Evolutionary conservation across 2,329 filamentous ascomycete species (phyloP), one percentile per base, ranked within the genome.

Genomic region (Pseudomassariella vexata): DNA sequence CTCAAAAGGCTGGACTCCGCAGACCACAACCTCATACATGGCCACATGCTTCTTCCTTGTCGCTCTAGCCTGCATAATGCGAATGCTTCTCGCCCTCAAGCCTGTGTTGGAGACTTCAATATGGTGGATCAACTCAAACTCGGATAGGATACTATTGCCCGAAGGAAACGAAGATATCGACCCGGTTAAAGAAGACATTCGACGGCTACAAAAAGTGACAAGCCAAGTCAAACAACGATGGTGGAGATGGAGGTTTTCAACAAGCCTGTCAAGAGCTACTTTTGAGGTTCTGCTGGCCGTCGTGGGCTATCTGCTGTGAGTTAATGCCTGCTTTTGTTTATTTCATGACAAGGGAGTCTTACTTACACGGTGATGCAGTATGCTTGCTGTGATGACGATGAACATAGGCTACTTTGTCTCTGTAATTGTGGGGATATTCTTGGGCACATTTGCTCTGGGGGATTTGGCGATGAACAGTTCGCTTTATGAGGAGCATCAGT

Each of bases 341-440:
- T n/a, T n/a, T n/a, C n/a, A n/a, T n/a, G n/a, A n/a, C n/a, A n/a
- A n/a, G n/a, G n/a, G n/a, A n/a, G n/a, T n/a, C n/a, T n/a, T n/a
- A n/a, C n/a, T n/a, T n/a, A n/a, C n/a, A n/a, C n/a, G n/a, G n/a
- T n/a, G n/a, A n/a, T n/a, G n/a, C n/a, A n/a, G n/a, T n/a, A 86
- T 86, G 82, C 60, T 85, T 55, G 79, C 78, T 12, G 76, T 84
- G 39, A 86, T 92, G 86, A 89, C 85, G 1, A 77, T 86, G 65
- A 92, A 92, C 47, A 73, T 90, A 11, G 86, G 85, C 9, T 92
- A 92, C 55, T 90, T 90, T 55, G 59, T 87, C 34, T 88, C 84
- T 0, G 72, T 89, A n/a, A 68, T 92, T 6, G 79, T 68, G 1
- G 85, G 85, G 6, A 16, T 31, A n/a, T 12, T 25, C 15, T 32